These are phyloP conservation scores for Vanilla planifolia DNA, from an alignment of 106 monocot species.

Conservation along the genomic window DNA sequence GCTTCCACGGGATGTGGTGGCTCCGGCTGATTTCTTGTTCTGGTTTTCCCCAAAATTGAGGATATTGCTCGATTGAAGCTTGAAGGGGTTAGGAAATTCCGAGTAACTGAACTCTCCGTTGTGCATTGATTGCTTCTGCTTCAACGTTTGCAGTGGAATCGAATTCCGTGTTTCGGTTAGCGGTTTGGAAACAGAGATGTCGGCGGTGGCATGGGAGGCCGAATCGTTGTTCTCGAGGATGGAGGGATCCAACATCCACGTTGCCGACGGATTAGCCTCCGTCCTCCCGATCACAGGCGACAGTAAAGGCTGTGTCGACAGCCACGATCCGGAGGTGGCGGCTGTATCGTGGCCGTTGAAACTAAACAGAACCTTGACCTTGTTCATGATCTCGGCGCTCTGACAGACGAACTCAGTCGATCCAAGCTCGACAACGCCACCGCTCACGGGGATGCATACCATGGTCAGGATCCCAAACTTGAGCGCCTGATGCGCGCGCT, in stretches of 20 bases:
- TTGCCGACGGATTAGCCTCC: constrained; percentile 41
- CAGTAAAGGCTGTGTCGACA: not conserved
- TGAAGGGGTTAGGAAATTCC: constrained; percentile 30
- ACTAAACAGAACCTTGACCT: constrained; percentile 38
- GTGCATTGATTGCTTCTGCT: not conserved
- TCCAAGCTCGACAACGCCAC: constrained; percentile 37
- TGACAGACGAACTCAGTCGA: constrained; percentile 19
- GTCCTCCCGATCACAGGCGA: constrained; percentile 15
- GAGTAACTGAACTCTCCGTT: constrained; percentile 50
- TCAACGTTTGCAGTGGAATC: constrained; percentile 7
- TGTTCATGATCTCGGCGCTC: constrained; percentile 21
- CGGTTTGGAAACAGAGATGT: constrained; percentile 44
- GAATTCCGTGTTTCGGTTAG: constrained; percentile 50
- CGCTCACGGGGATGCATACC: constrained; percentile 18
- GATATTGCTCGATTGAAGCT: constrained; percentile 51
- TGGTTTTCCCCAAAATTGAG: constrained; percentile 39
- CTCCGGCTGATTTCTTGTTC: constrained; percentile 32
- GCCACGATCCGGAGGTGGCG: not conserved
- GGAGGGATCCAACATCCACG: constrained; percentile 75
- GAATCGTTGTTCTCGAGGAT: constrained; percentile 48
- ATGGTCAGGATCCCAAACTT: constrained; percentile 30
- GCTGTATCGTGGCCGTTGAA: constrained; percentile 19
- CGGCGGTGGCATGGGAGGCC: constrained; percentile 15
- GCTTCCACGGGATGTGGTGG: constrained; percentile 42
- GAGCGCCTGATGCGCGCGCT: constrained; percentile 23